Evolutionary conservation across 257 asterid species (phyloP).

Genomic region (Petrea volubilis): DNA sequence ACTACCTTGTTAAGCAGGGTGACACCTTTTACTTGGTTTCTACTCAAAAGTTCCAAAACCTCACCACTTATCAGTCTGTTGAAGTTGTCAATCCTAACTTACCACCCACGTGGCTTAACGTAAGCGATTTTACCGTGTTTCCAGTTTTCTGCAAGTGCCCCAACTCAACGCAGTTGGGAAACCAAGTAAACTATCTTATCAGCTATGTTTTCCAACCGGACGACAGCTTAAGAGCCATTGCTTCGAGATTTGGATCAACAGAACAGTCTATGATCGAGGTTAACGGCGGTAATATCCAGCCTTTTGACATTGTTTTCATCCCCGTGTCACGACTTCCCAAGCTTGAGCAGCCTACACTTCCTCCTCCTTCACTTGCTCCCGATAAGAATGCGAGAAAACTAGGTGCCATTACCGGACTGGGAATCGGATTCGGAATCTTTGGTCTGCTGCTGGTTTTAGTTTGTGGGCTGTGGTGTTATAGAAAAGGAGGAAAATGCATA

Average conservation of each 20-base stretch:
- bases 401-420: conserved; percentile 62
- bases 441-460: conserved; percentile 43
- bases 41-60: conserved; percentile 38
- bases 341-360: conserved; percentile 48
- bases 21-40: conserved; percentile 59
- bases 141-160: conserved; percentile 93
- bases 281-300: conserved; percentile 45
- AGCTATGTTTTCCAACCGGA: conserved; percentile 69
- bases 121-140: conserved; percentile 44
- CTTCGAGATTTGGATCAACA: conserved; percentile 53
- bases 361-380: conserved; percentile 17
- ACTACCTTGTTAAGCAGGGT: conserved; percentile 38
- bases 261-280: conserved; percentile 39
- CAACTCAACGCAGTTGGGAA: conserved; percentile 35
- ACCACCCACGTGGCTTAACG: conserved; percentile 26
- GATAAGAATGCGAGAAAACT: conserved; percentile 37
- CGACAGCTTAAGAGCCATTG: conserved; percentile 49
- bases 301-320: conserved; percentile 59
- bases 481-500: conserved; percentile 43
- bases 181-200: conserved; percentile 44
- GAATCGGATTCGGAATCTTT: conserved; percentile 64
- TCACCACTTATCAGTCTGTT: conserved; percentile 75
- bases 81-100: conserved; percentile 68
- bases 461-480: conserved; percentile 41
- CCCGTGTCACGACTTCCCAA: conserved; percentile 70